Base-by-base conservation (phyloP, 2,329 filamentous ascomycete species). In the Fusarium dlaminii region DNA sequence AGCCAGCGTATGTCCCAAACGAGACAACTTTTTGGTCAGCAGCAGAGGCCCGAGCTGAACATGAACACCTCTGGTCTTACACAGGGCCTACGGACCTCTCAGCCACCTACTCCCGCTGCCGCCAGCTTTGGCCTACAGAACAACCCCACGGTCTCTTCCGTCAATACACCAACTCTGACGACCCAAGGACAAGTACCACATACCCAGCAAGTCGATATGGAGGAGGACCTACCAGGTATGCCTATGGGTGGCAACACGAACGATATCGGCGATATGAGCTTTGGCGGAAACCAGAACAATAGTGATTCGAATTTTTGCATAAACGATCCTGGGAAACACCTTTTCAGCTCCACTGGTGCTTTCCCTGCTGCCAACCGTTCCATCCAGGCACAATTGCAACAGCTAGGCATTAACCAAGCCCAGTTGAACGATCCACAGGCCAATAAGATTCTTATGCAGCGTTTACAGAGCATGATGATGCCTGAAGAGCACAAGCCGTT, bases 401-500 rank as follows among this genome's bases (percentile, higher is more conserved):
- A 94, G 75, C 91, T 94, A 74, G 93, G 93, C 66, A 86, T 96
- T 54, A 93, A 93, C 73, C 90, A 91, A 71, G 91, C 90, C 74
- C 93, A 96, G 77, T 92, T 96, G 75, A 90, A 91, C 32, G 94
- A 95, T 76, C 94, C 91, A 75, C 93, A 96, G 75, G 88, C 95
- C 66, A 93, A 87, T 59, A 86, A 88, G 64, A 83, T 85, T 27
- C 80, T 90, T n/a, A 80, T 90, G 45, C 88, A 90, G 74, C 86
- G 89, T 56, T 85, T 90, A 62, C 87, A 88, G 37, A 87, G 86
- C n/a, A 85, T 92, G 81, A 87, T 91, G 83, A 88, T 91, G 66
- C 92, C 92, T 22, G 96, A 98, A 81, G 96, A 99, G 81, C 94
- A 97, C 79, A 99, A 98, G 84, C 96, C 96, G 0, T 99, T 98